phyloP scores from a whole-genome alignment of 768 basidiomycete genomes.

The Tulasnella sp. region DNA sequence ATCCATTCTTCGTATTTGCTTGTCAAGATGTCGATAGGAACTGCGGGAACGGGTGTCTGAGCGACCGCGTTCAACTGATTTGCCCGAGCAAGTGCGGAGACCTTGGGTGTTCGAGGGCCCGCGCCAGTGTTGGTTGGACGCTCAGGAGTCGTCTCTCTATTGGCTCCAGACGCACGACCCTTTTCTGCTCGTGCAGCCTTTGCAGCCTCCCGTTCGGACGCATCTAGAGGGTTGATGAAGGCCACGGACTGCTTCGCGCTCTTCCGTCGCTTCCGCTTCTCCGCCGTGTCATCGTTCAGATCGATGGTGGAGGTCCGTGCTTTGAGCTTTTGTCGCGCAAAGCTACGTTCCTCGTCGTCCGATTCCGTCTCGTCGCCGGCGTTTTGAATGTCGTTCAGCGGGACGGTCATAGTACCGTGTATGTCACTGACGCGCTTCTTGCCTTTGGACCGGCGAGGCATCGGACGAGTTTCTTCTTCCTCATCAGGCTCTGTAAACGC shows the following conservation, averaged over 20 bases:
- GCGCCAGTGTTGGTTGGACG: neutral
- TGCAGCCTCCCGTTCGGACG: slow-evolving; percentile 46
- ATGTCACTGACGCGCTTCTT: slow-evolving; percentile 21
- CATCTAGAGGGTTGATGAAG: slow-evolving; percentile 29
- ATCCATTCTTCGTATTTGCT: slow-evolving; percentile 99
- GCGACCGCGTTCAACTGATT: slow-evolving; percentile 20
- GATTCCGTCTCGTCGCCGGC: slow-evolving; percentile 7
- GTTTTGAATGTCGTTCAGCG: slow-evolving; percentile 12
- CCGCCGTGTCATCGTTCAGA: slow-evolving; percentile 75
- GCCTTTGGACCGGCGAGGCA: slow-evolving; percentile 23
- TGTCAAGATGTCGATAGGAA: slow-evolving; percentile 67
- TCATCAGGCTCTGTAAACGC: slow-evolving; percentile 17
- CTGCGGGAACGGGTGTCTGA: slow-evolving; percentile 21
- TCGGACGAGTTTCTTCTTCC: slow-evolving; percentile 24
- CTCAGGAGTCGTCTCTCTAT: neutral
- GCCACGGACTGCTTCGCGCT: slow-evolving; percentile 50
- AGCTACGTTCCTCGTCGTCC: slow-evolving; percentile 26
- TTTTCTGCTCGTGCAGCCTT: slow-evolving; percentile 23
- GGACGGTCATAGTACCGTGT: neutral
- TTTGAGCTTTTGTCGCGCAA: neutral
- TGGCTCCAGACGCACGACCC: neutral
- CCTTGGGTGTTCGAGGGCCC: slow-evolving; percentile 20
- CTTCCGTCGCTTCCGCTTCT: slow-evolving; percentile 71
- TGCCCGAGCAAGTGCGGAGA: slow-evolving; percentile 22
- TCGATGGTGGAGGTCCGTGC: slow-evolving; percentile 24